Percentiles rank a stretch among this genome's conserved stretches.
These are phyloP conservation scores for Rasamsonia emersonii DNA, from an alignment of 2,329 filamentous ascomycete genomes.

Conservation along the genomic window DNA sequence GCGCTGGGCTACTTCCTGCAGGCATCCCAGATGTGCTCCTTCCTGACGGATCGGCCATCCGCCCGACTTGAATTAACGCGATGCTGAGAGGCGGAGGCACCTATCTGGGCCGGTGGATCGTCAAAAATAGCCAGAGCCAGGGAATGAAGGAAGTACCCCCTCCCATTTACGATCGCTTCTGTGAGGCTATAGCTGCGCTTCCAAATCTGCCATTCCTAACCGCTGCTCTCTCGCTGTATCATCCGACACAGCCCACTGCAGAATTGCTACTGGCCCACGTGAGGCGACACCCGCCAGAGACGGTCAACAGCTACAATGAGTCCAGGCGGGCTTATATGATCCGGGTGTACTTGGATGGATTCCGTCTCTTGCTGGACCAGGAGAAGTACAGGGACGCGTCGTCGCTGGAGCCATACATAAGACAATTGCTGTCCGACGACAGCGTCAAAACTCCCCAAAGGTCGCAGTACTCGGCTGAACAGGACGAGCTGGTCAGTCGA, in stretches of 20 bases:
- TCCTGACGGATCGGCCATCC: constrained; percentile 5
- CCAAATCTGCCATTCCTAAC: constrained; percentile 17
- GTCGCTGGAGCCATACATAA: constrained; percentile 21
- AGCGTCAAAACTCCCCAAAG: constrained; percentile 8
- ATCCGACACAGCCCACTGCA: constrained; percentile 28
- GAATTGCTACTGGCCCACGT: constrained; percentile 22
- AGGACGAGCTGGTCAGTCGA: constrained; percentile 18
- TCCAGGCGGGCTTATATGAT: constrained; percentile 21
- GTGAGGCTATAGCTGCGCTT: constrained; percentile 15
- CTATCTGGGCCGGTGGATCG: constrained; percentile 19
- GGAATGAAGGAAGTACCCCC: constrained; percentile 17
- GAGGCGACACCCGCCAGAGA: constrained; percentile 13
- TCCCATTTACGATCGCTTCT: constrained; percentile 26
- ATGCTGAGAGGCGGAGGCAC: constrained; percentile 17
- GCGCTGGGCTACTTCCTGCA: constrained; percentile 23
- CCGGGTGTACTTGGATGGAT: constrained; percentile 27
- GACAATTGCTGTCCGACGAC: constrained; percentile 21
- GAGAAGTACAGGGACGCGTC: constrained; percentile 21
- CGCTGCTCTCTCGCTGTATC: constrained; percentile 26
- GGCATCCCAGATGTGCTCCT: constrained; percentile 16
- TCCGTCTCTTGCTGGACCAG: constrained; percentile 28
- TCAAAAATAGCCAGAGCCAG: constrained; percentile 14
- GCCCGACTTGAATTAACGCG: constrained; percentile 7
- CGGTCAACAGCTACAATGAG: constrained; percentile 13
- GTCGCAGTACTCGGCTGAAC: constrained; percentile 12